phyloP scores from a whole-genome alignment of 345 rosid species.

The Eucalyptus melliodora region DNA sequence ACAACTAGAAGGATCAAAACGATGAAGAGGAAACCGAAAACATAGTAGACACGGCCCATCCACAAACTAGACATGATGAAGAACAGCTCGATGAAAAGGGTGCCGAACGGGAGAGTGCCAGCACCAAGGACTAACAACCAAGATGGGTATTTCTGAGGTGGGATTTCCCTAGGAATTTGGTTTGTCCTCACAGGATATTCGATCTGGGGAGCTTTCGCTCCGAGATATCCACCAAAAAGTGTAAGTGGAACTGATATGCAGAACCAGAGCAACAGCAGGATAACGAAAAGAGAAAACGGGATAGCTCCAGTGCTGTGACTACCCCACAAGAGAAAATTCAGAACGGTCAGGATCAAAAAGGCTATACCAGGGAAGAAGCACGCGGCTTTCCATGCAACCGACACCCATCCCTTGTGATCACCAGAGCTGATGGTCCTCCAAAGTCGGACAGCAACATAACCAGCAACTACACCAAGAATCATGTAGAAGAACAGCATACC shows the following conservation, averaged over 20 bases:
- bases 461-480: slow-evolving; percentile 6
- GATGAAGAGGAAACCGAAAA: slow-evolving; percentile 8
- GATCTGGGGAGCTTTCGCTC: slow-evolving; percentile 9
- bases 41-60: slow-evolving; percentile 15
- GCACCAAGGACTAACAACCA: slow-evolving; percentile 10
- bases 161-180: slow-evolving; percentile 11
- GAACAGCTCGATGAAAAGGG: slow-evolving; percentile 12
- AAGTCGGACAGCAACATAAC: slow-evolving; percentile 10
- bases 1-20: slow-evolving; percentile 7
- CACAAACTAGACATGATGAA: slow-evolving; percentile 14
- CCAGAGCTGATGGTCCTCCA: slow-evolving; percentile 9
- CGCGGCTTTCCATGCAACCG: slow-evolving; percentile 5
- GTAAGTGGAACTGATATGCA: slow-evolving; percentile 17
- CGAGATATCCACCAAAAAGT: slow-evolving; percentile 9
- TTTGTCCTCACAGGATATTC: slow-evolving; percentile 11
- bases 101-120: slow-evolving; percentile 10
- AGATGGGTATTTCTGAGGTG: slow-evolving; percentile 12
- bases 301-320: slow-evolving; percentile 14
- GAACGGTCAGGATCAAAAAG: slow-evolving; percentile 2
- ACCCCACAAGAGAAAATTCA: slow-evolving; percentile 8
- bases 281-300: slow-evolving; percentile 9
- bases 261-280: slow-evolving; percentile 10
- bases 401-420: slow-evolving; percentile 7
- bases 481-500: slow-evolving; percentile 17
- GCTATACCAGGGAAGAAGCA: slow-evolving; percentile 14